Conservation (phyloP, 192 early-diverging fungal genomes). For the Fimicolochytrium jonesii region DNA sequence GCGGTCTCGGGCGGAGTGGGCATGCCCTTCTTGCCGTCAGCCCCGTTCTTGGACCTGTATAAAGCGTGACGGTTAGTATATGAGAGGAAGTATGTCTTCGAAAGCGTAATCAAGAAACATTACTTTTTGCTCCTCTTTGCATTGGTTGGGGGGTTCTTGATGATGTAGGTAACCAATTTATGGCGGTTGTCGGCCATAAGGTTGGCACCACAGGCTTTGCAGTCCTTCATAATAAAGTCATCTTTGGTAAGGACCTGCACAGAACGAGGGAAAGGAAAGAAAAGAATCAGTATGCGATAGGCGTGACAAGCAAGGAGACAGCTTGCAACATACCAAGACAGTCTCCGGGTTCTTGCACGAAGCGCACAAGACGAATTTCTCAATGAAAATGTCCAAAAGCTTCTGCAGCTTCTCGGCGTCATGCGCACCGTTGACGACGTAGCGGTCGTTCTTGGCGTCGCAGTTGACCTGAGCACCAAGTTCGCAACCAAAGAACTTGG, state of each 20-base stretch:
- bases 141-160: slow-evolving; percentile 82
- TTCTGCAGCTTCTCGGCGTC: slow-evolving; percentile 80
- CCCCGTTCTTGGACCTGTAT: background rate
- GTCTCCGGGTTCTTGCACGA: slow-evolving; percentile 97
- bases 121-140: slow-evolving; percentile 24
- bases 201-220: slow-evolving; percentile 89
- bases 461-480: slow-evolving; percentile 89
- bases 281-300: background rate
- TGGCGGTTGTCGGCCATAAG: slow-evolving; percentile 83
- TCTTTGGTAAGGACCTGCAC: slow-evolving; percentile 46
- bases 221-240: slow-evolving; percentile 65
- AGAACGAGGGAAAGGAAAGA: no score
- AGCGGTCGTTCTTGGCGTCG: slow-evolving; percentile 87
- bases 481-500: slow-evolving; percentile 88
- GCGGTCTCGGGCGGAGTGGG: slow-evolving; percentile 39
- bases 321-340: slow-evolving; percentile 69
- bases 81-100: no score
- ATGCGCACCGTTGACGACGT: slow-evolving; percentile 94
- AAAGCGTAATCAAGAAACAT: background rate
- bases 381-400: slow-evolving; percentile 85
- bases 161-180: slow-evolving; percentile 81
- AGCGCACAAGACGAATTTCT: slow-evolving; percentile 89
- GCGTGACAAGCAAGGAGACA: slow-evolving; percentile 1
- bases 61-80: no score
- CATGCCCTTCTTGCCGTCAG: slow-evolving; percentile 18